phyloP scores from a whole-genome alignment of 2,329 filamentous ascomycete genomes.

The Diaporthe sp. region DNA sequence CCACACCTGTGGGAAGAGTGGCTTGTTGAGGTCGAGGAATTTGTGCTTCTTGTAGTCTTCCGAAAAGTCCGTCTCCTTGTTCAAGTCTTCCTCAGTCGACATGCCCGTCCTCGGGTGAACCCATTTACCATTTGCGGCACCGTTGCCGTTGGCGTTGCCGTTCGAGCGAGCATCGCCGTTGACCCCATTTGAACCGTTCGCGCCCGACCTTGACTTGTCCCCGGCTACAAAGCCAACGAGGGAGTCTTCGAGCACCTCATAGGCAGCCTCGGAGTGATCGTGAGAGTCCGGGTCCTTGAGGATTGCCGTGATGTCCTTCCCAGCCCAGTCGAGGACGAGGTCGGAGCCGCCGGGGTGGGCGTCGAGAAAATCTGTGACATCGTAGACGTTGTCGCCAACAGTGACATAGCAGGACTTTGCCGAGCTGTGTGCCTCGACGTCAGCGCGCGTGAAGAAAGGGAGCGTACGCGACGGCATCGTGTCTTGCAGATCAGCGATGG shows the following conservation, averaged over 20 bases:
- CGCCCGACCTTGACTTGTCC: slow-evolving; percentile 60
- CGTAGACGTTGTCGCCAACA: slow-evolving; percentile 90
- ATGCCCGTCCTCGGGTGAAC: slow-evolving; percentile 83
- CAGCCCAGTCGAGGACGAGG: slow-evolving; percentile 89
- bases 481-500: slow-evolving; percentile 16
- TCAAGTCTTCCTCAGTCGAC: slow-evolving; percentile 89
- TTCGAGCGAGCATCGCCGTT: slow-evolving; percentile 50
- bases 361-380: slow-evolving; percentile 91
- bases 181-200: slow-evolving; percentile 46
- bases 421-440: slow-evolving; percentile 86
- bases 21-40: slow-evolving; percentile 90
- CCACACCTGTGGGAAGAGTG: slow-evolving; percentile 91
- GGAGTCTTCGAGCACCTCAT: slow-evolving; percentile 92
- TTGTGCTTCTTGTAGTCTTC: slow-evolving; percentile 91
- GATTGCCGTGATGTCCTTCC: slow-evolving; percentile 87
- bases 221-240: slow-evolving; percentile 84
- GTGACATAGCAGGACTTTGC: slow-evolving; percentile 93
- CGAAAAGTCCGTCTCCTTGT: slow-evolving; percentile 82
- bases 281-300: slow-evolving; percentile 88
- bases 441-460: slow-evolving; percentile 84
- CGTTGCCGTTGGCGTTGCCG: slow-evolving; percentile 50
- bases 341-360: slow-evolving; percentile 93
- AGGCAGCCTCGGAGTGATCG: slow-evolving; percentile 90
- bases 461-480: slow-evolving; percentile 85
- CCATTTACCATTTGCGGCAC: slow-evolving; percentile 49